These are phyloP conservation scores for Lasiodiplodia hormozganensis DNA, from an alignment of 2,329 filamentous ascomycete species.

Conservation along the genomic window DNA sequence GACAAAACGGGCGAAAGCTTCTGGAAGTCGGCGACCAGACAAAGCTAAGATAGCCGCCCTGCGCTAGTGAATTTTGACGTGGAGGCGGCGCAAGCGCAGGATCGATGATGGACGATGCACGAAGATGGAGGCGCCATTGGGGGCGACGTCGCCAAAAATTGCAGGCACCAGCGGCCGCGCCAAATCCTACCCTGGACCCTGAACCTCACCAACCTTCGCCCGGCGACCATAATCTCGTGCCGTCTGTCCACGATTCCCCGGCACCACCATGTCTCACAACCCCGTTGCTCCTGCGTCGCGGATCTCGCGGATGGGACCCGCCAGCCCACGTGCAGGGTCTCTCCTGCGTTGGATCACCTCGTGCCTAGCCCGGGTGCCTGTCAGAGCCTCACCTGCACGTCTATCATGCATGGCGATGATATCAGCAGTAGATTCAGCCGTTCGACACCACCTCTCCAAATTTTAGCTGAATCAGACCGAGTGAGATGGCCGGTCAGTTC, in stretches of 20 bases:
- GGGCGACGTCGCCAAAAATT: not conserved
- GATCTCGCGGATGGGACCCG: not conserved
- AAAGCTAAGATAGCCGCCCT: not conserved
- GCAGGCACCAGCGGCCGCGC: not conserved
- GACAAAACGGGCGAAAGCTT: not conserved
- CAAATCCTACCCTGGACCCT: not conserved
- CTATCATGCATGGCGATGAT: not conserved
- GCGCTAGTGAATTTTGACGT: not conserved
- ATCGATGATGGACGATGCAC: too few relatives aligned
- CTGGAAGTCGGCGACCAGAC: conserved; percentile 9
- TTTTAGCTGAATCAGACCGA: not conserved
- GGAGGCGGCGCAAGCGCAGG: too few relatives aligned
- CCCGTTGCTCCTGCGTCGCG: not conserved
- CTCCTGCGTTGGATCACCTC: not conserved
- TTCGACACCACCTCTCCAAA: not conserved
- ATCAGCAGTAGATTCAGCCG: not conserved
- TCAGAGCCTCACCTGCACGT: not conserved
- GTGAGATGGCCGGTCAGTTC: not conserved
- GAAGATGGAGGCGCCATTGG: not conserved
- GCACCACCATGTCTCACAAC: not conserved
- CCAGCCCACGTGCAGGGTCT: not conserved
- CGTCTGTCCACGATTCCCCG: not conserved
- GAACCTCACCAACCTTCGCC: not conserved
- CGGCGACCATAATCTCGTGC: not conserved
- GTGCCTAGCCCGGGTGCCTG: not conserved